Evolutionary conservation across 352 stramenopile genomes (phyloP), one percentile per base, ranked within the genome.

Genomic region (Globisporangium abappressorium): DNA sequence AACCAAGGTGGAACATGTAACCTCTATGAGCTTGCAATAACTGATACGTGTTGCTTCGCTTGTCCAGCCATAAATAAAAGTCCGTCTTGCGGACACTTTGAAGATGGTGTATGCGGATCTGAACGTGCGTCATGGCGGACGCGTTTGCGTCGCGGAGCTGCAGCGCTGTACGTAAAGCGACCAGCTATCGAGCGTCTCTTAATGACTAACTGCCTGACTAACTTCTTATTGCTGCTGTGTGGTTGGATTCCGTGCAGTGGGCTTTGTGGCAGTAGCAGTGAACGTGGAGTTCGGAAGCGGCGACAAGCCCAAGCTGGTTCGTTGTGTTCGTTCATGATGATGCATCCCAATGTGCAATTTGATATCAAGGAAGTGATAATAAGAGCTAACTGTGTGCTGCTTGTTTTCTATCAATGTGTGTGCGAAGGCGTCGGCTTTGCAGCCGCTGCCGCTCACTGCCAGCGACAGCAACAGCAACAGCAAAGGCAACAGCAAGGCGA

Each of bases 41-140:
- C 26, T 24, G 33, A 26, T 54, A 62, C 33, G n/a, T 9, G 34
- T 59, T 51, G 18, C 43, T 5, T 51, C 2, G 18, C 18, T 51
- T 7, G 41, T 49, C 15, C 34, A 41, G 34, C 34, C 34, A 41
- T 41, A 12, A 41, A 14, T 9, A 36, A 36, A 6, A 9, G 30
- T 2, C 30, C 5, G 30, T 33, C 30, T 33, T 34, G 11, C 20
- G 55, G 55, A 33, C 54, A 59, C 34, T 26, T 59, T n/a, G 28
- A 59, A 34, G 55, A 84, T 89, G 74, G 71, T 79, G 74, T 95
- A 92, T 75, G 72, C 81, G 59, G 87, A 95, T 76, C 68, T 95
- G 69, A 92, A 87, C 43, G 81, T 95, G 59, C 81, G 73, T 59
- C 66, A 72, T n/a, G 81, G 69, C 28, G 64, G 71, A 64, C 76